Base-by-base conservation (phyloP, 805 yeast genomes). In the Wickerhamomyces mucosus region DNA sequence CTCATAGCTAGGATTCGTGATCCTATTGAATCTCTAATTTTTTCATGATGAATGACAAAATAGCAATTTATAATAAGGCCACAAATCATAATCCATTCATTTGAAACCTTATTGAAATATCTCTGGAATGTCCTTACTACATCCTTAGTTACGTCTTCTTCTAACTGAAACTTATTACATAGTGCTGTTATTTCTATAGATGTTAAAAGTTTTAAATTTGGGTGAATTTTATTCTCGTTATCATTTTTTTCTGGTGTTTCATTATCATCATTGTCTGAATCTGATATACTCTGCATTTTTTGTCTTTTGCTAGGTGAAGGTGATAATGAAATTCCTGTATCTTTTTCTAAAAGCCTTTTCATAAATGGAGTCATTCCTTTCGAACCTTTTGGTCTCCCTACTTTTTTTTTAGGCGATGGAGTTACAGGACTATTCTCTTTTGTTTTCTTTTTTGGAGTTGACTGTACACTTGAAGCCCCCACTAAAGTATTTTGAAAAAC, bases 61-160 rank as follows among this genome's bases (percentile, higher is more conserved):
- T 72, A 74, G 11, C 78, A 75, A 14, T 77, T 67, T 21, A 77
- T 60, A 1, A 78, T 63, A 39, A 80, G 48, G 0, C 88, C 88
- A 48, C 82, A 75, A 3, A 79, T 69, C 15, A 80, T 50, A 7
- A 75, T 72, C 85, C 86, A 79, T 24, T 76, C 78, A 36, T 69
- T 73, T 21, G 67, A 67, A 24, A 77, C 66, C 40, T 72, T 71
- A 27, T 65, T 63, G 28, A 66, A 62, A 44, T 72, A 71, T 4
- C 59, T 51, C 24, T 63, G 54, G 41, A 67, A 78, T 1, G 75
- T 66, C 25, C 63, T 65, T 8, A 77, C 37, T 28, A 80, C 59
- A 21, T 59, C 53, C 17, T 61, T 57, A 0, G 83, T 72, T 3
- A 68, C 56, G 0, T 64, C 61, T 15, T 63, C 56, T 0, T 83